Evolutionary conservation across 306 rosid species (phyloP).

Genomic region (Sophora flavescens): DNA sequence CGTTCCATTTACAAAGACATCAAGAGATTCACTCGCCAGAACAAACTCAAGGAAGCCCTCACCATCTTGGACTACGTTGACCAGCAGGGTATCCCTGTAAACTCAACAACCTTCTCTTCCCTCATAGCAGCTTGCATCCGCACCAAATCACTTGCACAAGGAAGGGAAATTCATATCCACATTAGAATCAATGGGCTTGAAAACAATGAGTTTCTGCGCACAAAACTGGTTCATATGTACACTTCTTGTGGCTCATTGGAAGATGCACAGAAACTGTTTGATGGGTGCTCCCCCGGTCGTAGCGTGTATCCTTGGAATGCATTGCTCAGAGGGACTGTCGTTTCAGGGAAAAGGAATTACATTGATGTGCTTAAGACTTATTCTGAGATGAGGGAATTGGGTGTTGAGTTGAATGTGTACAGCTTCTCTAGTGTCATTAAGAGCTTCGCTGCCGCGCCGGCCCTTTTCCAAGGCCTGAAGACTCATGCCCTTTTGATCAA

Average conservation of each 20-base stretch:
- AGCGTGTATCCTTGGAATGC: slow-evolving; percentile 82
- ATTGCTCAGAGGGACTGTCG: slow-evolving; percentile 74
- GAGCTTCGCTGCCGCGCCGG: slow-evolving; percentile 77
- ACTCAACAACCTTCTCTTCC: slow-evolving; percentile 72
- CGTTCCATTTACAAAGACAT: slow-evolving; percentile 66
- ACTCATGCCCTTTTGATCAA: slow-evolving; percentile 74
- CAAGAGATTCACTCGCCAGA: slow-evolving; percentile 56
- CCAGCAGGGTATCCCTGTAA: slow-evolving; percentile 70
- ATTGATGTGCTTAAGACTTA: slow-evolving; percentile 56
- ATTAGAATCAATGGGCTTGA: slow-evolving; percentile 70
- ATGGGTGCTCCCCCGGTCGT: slow-evolving; percentile 42
- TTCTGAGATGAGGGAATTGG: slow-evolving; percentile 65
- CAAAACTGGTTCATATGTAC: slow-evolving; percentile 67
- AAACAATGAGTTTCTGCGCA: slow-evolving; percentile 59
- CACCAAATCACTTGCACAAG: slow-evolving; percentile 55
- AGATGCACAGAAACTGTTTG: slow-evolving; percentile 64
- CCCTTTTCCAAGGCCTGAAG: slow-evolving; percentile 73
- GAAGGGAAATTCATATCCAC: slow-evolving; percentile 57
- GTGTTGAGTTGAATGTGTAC: slow-evolving; percentile 79
- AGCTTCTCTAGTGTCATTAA: slow-evolving; percentile 76
- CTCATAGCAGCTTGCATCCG: slow-evolving; percentile 71
- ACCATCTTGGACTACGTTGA: slow-evolving; percentile 72
- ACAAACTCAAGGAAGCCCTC: slow-evolving; percentile 66
- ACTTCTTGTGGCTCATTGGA: slow-evolving; percentile 64
- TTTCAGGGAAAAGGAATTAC: slow-evolving; percentile 63